A percentile compares a stretch with the other conserved stretches of the same genome.
These are phyloP conservation scores for Suhomyces canberraensis DNA, from an alignment of 805 yeast species.

Conservation along the genomic window DNA sequence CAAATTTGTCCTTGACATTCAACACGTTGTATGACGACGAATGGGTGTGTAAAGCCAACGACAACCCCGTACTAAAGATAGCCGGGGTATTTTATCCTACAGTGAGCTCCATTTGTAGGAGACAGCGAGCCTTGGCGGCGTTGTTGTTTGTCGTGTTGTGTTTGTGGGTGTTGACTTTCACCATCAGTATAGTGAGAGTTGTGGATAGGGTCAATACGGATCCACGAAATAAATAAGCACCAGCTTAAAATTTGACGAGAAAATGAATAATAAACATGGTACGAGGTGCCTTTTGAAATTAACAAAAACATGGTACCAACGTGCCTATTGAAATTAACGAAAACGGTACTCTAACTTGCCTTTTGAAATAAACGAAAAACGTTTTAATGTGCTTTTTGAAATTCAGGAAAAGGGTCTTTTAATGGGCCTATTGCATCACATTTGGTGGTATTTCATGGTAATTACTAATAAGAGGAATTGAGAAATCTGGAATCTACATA, in stretches of 20 bases:
- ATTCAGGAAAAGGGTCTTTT: no score
- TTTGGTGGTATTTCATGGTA: no score
- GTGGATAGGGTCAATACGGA: conserved; percentile 55
- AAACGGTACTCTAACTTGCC: no score
- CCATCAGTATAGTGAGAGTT: conserved; percentile 78
- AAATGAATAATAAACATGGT: no score
- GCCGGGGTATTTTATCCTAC: conserved; percentile 26
- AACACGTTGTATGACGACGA: conserved; percentile 73
- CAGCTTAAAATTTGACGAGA: no score
- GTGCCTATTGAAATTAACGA: no score
- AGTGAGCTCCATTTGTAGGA: conserved; percentile 59
- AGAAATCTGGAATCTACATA: no score
- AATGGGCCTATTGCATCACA: no score
- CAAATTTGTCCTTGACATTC: conserved; percentile 82
- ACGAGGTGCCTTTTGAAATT: background rate
- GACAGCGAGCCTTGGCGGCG: conserved; percentile 76
- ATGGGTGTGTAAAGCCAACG: conserved; percentile 64
- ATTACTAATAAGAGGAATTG: no score
- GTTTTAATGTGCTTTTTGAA: no score
- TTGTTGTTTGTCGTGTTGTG: conserved; percentile 72
- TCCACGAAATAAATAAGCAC: conserved; percentile 3
- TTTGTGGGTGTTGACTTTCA: conserved; percentile 83
- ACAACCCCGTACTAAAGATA: conserved; percentile 12
- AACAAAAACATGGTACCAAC: no score
- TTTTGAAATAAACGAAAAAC: no score